Evolutionary conservation across 2,329 filamentous ascomycete genomes (phyloP).

Genomic region (Septoria petroselini): DNA sequence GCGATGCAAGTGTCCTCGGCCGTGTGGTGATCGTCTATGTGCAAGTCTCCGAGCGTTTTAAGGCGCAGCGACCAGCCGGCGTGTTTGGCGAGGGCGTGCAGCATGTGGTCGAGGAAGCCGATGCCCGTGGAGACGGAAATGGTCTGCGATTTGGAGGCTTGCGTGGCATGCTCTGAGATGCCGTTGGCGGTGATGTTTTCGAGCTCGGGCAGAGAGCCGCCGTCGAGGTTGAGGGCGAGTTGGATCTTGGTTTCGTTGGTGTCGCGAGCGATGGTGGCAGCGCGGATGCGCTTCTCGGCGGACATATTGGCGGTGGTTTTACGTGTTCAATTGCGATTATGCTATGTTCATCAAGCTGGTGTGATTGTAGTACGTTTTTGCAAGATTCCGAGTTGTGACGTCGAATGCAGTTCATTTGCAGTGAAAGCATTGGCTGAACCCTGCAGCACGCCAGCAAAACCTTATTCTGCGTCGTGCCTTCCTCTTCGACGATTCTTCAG

Average conservation of each 20-base stretch:
- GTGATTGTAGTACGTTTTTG: not conserved
- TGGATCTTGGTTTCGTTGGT: constrained; percentile 99
- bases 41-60: constrained; percentile 80
- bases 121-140: constrained; percentile 91
- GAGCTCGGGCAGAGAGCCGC: constrained; percentile 58
- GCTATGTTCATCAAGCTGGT: not conserved
- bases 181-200: constrained; percentile 51
- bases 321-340: not conserved
- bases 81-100: constrained; percentile 94
- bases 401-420: not conserved
- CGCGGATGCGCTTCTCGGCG: constrained; percentile 51
- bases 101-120: constrained; percentile 97
- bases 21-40: constrained; percentile 98
- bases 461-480: constrained; percentile 7
- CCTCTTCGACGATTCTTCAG: constrained; percentile 6
- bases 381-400: constrained; percentile 12
- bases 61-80: constrained; percentile 87
- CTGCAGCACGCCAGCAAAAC: constrained; percentile 18
- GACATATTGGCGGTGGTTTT: constrained; percentile 25
- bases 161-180: constrained; percentile 70
- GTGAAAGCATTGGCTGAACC: constrained; percentile 17
- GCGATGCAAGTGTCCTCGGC: constrained; percentile 94
- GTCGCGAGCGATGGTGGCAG: constrained; percentile 75
- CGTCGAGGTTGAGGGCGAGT: constrained; percentile 88
- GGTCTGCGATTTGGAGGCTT: constrained; percentile 77